Conservation (phyloP, 1,284 basidiomycete species). For the Boletus albobrunnescens region DNA sequence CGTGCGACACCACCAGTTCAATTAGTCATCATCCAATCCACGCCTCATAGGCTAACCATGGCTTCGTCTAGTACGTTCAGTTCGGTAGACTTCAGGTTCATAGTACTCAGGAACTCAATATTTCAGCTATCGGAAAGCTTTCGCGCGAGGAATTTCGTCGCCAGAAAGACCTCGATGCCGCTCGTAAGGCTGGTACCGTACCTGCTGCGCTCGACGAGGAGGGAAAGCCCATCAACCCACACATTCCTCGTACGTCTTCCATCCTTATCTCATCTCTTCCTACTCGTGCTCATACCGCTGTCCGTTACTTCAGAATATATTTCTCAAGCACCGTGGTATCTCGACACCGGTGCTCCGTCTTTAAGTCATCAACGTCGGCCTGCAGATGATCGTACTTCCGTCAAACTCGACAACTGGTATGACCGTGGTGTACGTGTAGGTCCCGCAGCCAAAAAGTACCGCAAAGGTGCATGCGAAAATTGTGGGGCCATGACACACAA, state of each 20-base stretch:
- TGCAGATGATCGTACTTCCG: constrained; percentile 60
- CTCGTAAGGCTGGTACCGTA: constrained; percentile 95
- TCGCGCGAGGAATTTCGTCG: constrained; percentile 91
- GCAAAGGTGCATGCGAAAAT: constrained; percentile 98
- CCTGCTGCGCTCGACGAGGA: constrained; percentile 93
- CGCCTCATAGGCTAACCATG: constrained; percentile 27
- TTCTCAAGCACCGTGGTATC: constrained; percentile 97
- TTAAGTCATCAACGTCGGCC: constrained; percentile 89
- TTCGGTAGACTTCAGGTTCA: background rate
- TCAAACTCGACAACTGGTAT: constrained; percentile 88
- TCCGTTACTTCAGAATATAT: constrained; percentile 65
- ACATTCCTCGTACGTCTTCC: constrained; percentile 81
- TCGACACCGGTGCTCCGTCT: constrained; percentile 87
- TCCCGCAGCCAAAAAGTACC: constrained; percentile 91
- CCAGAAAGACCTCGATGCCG: constrained; percentile 94
- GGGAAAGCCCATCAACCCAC: constrained; percentile 94
- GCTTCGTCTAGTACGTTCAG: constrained; percentile 43
- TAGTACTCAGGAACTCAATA: background rate
- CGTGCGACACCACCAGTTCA: constrained; percentile 10
- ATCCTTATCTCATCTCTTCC: background rate
- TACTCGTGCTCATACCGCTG: constrained; percentile 1
- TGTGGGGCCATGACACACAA: constrained; percentile 97
- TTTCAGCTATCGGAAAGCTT: constrained; percentile 68
- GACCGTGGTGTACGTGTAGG: constrained; percentile 84
- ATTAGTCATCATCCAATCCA: background rate